Conservation (phyloP, 164 flowering plant genomes). For the Euptelea pleiosperma region DNA sequence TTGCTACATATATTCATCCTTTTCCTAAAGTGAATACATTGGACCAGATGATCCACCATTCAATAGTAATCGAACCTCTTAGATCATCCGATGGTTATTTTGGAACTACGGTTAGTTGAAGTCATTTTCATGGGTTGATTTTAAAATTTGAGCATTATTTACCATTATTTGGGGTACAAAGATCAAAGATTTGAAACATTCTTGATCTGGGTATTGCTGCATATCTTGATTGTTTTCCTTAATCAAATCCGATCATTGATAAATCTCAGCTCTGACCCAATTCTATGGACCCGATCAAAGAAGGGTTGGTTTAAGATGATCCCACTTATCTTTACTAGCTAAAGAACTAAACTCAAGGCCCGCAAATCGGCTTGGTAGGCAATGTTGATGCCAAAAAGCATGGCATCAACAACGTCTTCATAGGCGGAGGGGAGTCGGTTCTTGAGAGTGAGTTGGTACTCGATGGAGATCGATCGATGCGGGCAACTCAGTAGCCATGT, state of each 20-base stretch:
- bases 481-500: conserved; percentile 28
- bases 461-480: conserved; percentile 49
- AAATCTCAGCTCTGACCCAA: conserved; percentile 44
- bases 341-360: conserved; percentile 24
- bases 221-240: too few relatives aligned
- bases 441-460: conserved; percentile 70
- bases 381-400: conserved; percentile 58
- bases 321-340: conserved; percentile 41
- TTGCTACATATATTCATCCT: too few relatives aligned
- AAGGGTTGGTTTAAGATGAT: conserved; percentile 46
- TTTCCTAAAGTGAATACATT: too few relatives aligned
- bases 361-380: conserved; percentile 48
- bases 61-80: too few relatives aligned
- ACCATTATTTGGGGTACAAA: too few relatives aligned
- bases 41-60: too few relatives aligned
- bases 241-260: conserved; percentile 29
- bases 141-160: too few relatives aligned
- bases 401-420: conserved; percentile 50
- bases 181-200: too few relatives aligned
- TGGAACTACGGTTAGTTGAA: too few relatives aligned
- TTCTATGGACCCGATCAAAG: conserved; percentile 48
- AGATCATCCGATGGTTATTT: too few relatives aligned
- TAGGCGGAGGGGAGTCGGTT: conserved; percentile 74
- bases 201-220: too few relatives aligned
- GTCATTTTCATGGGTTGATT: too few relatives aligned